phyloP scores from a whole-genome alignment of 2,329 filamentous ascomycete genomes.

The Diplodia intermedia region DNA sequence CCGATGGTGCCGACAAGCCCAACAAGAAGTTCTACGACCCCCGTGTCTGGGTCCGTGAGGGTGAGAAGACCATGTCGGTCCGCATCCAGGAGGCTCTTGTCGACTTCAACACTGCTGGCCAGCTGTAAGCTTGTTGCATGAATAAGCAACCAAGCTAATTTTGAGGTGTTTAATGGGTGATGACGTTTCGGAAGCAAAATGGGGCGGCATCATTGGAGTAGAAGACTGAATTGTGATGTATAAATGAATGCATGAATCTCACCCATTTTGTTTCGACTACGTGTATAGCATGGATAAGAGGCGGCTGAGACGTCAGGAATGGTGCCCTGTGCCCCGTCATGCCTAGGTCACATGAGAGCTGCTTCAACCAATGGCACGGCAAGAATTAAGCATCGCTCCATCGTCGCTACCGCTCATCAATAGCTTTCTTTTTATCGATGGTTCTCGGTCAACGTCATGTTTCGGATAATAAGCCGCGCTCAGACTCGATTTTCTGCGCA shows the following conservation, averaged over 20 bases:
- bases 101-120: constrained; percentile 87
- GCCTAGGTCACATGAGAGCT: not conserved
- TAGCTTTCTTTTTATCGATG: not conserved
- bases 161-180: constrained; percentile 24
- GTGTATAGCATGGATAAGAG: not conserved
- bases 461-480: not conserved
- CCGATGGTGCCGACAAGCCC: constrained; percentile 93
- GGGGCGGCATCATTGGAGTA: constrained; percentile 27
- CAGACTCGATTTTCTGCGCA: not conserved
- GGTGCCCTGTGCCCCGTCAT: not conserved
- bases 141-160: constrained; percentile 12
- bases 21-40: constrained; percentile 92
- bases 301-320: not conserved
- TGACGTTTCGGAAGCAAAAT: constrained; percentile 3
- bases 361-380: not conserved
- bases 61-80: constrained; percentile 93
- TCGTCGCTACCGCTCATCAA: not conserved
- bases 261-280: not conserved
- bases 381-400: not conserved
- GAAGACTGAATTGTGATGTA: constrained; percentile 28
- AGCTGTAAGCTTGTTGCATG: constrained; percentile 63
- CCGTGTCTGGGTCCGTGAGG: constrained; percentile 93
- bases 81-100: constrained; percentile 81
- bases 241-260: constrained; percentile 31
- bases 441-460: not conserved